Base-by-base conservation (phyloP, 1,139 yeast species). In the Yamadazyma jaroonii region DNA sequence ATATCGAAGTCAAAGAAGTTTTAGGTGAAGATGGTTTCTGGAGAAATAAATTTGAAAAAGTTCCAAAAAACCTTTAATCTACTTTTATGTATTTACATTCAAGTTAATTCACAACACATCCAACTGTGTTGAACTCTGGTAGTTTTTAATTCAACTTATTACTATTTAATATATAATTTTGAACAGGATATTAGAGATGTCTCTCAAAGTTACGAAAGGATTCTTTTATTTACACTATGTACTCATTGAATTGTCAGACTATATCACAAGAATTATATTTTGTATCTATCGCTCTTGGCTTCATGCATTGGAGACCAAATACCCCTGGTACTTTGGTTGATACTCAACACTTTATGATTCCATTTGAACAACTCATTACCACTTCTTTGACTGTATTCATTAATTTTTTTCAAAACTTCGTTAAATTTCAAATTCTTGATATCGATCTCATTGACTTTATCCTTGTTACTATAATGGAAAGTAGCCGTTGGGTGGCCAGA, bases 251-350 rank as follows among this genome's bases (percentile, higher is more conserved):
- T 23, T 9, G 21, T 12, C 17, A 6, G 17, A n/a, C 13, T 17
- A 20, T 29, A n/a, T n/a, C 32, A 22, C 15, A 25, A 29, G 6
- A 9, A 12, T 56, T 67, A 86, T 39, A 87, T 76, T 55, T 74
- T 81, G 66, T 77, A 82, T 64, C 95, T 79, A 56, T 68, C 70
- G 28, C 70, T 68, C 59, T 85, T 83, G 43, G 79, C 81, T 37
- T 76, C 80, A 58, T 92, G 97, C 70, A 92, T 73, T 40, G 98
- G 98, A 35, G 97, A 88, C 98, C 99, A 92, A 37, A 92, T 74
- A 53, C 98, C 99, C 73, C 99, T 84, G 12, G 92, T 92, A 36
- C 95, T 83, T 43, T 77, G 79, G 59, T 90, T 92, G 43, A 74
- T 62, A 31, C 95, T 83, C 59, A 79, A 76, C 30, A 92, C 97